Percentiles rank a stretch among this genome's conserved stretches.
Conservation (phyloP, 805 yeast genomes). For the Ogataea haglerorum region DNA sequence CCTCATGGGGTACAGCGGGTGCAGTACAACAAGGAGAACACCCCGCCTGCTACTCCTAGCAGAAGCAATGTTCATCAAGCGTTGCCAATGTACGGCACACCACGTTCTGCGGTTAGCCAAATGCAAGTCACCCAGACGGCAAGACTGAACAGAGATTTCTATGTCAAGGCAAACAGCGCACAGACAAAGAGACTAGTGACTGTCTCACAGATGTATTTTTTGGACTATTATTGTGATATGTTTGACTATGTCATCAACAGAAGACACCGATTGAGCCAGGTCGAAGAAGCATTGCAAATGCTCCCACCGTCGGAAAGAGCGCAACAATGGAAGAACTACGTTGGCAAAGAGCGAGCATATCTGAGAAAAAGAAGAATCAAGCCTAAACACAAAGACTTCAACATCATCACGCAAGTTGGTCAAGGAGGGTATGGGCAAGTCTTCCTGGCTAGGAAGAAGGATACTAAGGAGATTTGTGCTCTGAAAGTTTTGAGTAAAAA, state of each 20-base stretch:
- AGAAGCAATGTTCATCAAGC: constrained; percentile 20
- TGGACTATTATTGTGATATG: constrained; percentile 94
- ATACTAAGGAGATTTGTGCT: constrained; percentile 93
- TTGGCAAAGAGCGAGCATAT: constrained; percentile 78
- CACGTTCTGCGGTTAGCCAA: constrained; percentile 22
- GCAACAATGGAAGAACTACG: constrained; percentile 72
- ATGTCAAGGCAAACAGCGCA: constrained; percentile 57
- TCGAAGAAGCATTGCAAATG: constrained; percentile 49
- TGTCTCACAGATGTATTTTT: constrained; percentile 89
- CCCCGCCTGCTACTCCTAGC: constrained; percentile 33
- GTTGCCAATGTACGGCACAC: constrained; percentile 20
- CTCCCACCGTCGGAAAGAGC: constrained; percentile 38
- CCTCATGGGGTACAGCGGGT: constrained; percentile 26
- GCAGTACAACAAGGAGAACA: constrained; percentile 42
- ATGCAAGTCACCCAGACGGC: constrained; percentile 24
- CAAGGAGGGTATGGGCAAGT: constrained; percentile 99
- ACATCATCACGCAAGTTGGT: constrained; percentile 96
- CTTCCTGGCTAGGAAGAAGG: constrained; percentile 90
- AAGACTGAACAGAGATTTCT: constrained; percentile 42
- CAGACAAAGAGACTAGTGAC: constrained; percentile 83
- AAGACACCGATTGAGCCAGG: constrained; percentile 74
- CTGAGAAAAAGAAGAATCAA: constrained; percentile 85
- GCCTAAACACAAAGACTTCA: constrained; percentile 93
- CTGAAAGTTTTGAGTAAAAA: constrained; percentile 87
- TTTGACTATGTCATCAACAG: constrained; percentile 88